Evolutionary conservation across 2,329 filamentous ascomycete genomes (phyloP), one percentile per base, ranked within the genome.

Genomic region (Talaromyces sp.): DNA sequence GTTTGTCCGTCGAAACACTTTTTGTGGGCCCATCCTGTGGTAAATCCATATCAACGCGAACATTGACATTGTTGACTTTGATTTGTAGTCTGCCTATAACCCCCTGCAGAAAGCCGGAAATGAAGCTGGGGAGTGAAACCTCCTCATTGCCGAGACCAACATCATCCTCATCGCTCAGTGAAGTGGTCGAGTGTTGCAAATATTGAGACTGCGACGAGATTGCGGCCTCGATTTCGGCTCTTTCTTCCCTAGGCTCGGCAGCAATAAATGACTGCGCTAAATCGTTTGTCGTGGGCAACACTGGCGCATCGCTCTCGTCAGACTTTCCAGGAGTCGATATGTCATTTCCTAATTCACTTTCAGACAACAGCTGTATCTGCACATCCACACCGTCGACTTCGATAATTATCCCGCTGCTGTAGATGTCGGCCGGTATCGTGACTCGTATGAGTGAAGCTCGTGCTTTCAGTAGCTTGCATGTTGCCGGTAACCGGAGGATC

Each of bases 381-480:
- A 96, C 84, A 69, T 93, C 86, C 67, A 97, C 87, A 22, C 92
- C 93, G 70, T 94, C 88, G 24, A 94, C 85, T 73, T 97, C 91
- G 71, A 94, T 87, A 35, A 86, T 83, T 74, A 98, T 96, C 33
- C 92, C 89, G 70, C 90, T 93, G 62, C 88, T 90, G 76, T 93
- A 93, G 69, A 97, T 89, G 76, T 97, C 92, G 74, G 95, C 89
- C 13, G 94, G 92, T 60, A 98, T 85, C 8, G 90, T 96, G 62
- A 97, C 82, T 72, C 90, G 90, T 27, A 98, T 85, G 7, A 90
- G 83, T 2, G 90, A 81, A 61, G 97, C 87, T 69, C 88, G 89
- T 64, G 94, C 93, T 74, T 87, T 89, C 61, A 87, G 85, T 13
- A 97, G 82, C 67, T 86, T 84, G 73, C 95, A 86, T 6, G 86